Conservation (phyloP, 768 basidiomycete species). For the Chalciporus chontae region DNA sequence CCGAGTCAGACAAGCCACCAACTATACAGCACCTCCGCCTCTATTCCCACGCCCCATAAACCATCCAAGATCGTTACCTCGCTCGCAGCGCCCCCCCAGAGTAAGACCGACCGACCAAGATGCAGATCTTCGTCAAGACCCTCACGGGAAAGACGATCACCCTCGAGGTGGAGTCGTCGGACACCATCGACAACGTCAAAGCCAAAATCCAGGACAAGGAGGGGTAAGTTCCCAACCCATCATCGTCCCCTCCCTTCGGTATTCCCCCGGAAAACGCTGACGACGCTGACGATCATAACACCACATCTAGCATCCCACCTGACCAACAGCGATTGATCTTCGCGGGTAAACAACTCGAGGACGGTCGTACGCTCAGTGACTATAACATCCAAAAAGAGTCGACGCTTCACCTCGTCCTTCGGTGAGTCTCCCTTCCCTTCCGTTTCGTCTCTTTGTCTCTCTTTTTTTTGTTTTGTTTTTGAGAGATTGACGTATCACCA, state of each 20-base stretch:
- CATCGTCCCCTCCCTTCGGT: too few relatives aligned
- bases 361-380: constrained; percentile 93
- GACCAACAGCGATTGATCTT: constrained; percentile 37
- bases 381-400: constrained; percentile 99
- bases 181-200: constrained; percentile 29
- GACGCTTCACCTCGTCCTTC: constrained; percentile 95
- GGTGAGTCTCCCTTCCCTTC: too few relatives aligned
- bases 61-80: constrained; percentile 1
- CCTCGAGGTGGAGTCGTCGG: constrained; percentile 29
- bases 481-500: too few relatives aligned
- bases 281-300: too few relatives aligned
- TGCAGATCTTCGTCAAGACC: constrained; percentile 84
- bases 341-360: constrained; percentile 98
- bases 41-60: constrained; percentile 19
- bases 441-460: too few relatives aligned
- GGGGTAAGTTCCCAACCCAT: constrained; percentile 45
- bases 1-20: constrained; percentile 22
- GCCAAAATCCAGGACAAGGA: constrained; percentile 61
- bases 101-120: constrained; percentile 28
- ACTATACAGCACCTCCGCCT: constrained; percentile 29
- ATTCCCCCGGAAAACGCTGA: too few relatives aligned
- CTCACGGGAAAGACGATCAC: constrained; percentile 53
- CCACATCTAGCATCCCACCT: constrained; percentile 36
- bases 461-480: too few relatives aligned
- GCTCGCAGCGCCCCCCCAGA: not conserved